phyloP scores from a whole-genome alignment of 148 eudicot genomes.

The Camellia sinensis region DNA sequence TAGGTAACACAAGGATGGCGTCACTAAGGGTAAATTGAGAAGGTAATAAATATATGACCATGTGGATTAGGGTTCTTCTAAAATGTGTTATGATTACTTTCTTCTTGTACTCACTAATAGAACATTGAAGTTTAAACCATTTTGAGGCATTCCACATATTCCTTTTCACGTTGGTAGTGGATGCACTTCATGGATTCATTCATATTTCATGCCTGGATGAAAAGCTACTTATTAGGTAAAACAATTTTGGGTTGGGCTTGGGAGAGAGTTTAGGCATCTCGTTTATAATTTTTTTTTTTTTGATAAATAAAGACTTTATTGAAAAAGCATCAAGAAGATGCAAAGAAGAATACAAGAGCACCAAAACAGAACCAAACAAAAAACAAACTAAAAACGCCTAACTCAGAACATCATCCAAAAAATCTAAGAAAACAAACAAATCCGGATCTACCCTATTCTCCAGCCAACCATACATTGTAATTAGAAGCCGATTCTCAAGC shows the following conservation, averaged over 20 bases:
- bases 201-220: background rate
- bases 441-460: too few relatives aligned
- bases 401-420: too few relatives aligned
- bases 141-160: background rate
- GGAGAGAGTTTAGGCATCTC: background rate
- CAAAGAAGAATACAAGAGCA: too few relatives aligned
- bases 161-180: background rate
- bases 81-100: background rate
- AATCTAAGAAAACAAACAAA: too few relatives aligned
- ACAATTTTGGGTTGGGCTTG: background rate
- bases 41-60: background rate
- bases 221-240: background rate
- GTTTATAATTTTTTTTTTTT: too few relatives aligned
- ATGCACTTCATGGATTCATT: background rate
- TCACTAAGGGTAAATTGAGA: background rate
- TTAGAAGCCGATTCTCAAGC: too few relatives aligned
- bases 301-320: too few relatives aligned
- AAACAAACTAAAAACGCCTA: too few relatives aligned
- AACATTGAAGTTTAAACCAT: background rate
- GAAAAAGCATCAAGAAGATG: too few relatives aligned
- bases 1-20: background rate
- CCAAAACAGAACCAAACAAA: too few relatives aligned
- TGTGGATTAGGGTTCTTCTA: background rate
- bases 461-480: too few relatives aligned
- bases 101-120: background rate